These are phyloP conservation scores for Pseudopithomyces chartarum DNA, from an alignment of 2,329 filamentous ascomycete species.

Conservation along the genomic window DNA sequence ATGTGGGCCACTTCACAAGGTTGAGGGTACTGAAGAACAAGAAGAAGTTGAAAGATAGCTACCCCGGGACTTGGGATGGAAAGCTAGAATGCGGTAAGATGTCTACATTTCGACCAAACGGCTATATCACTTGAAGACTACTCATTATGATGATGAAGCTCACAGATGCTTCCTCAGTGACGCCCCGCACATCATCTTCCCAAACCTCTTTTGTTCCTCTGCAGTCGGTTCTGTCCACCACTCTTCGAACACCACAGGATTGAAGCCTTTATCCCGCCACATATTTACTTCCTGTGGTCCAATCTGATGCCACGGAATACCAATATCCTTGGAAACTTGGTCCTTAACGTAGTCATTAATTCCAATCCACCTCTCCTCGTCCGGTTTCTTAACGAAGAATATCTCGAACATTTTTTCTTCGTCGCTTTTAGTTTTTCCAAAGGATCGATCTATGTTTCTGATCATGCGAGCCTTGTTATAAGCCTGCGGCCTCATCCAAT, in stretches of 20 bases:
- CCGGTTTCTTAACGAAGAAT: constrained; percentile 8
- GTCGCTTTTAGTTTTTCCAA: not conserved
- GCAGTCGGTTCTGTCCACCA: constrained; percentile 13
- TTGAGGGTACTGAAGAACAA: constrained; percentile 61
- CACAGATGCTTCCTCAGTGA: constrained; percentile 8
- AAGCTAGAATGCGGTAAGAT: no score
- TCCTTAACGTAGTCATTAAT: constrained; percentile 10
- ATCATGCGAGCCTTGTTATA: constrained; percentile 1
- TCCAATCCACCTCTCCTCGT: not conserved
- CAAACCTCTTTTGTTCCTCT: constrained; percentile 9
- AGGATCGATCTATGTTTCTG: not conserved
- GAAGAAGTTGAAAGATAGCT: constrained; percentile 61
- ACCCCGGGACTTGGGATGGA: not conserved
- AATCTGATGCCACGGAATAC: constrained; percentile 16
- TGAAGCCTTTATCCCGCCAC: constrained; percentile 18
- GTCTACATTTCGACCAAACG: no score
- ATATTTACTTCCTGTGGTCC: constrained; percentile 12
- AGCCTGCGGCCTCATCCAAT: constrained; percentile 10
- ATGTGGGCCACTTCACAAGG: constrained; percentile 44
- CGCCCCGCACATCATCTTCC: constrained; percentile 2
- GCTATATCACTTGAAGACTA: not conserved
- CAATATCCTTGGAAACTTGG: constrained; percentile 18
- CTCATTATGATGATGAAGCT: not conserved
- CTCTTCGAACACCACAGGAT: constrained; percentile 6
- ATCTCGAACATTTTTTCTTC: constrained; percentile 2